Evolutionary conservation across 345 rosid genomes (phyloP).

Genomic region (Lepidium didymum): DNA sequence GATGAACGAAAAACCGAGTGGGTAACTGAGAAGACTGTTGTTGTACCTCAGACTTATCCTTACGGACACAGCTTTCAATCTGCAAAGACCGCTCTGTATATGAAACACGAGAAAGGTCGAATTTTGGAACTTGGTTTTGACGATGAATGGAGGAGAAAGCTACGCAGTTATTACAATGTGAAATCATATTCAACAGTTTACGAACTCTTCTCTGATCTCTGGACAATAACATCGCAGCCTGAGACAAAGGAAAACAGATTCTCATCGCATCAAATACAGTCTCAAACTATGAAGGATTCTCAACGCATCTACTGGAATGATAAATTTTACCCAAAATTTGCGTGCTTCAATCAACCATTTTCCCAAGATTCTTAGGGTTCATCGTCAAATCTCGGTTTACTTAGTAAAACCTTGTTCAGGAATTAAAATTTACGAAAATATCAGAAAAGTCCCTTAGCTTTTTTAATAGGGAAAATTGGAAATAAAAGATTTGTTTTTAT

Average conservation of each 20-base stretch:
- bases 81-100: slow-evolving; percentile 27
- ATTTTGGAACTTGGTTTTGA: slow-evolving; percentile 24
- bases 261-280: background rate
- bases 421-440: background rate
- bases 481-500: too few relatives aligned
- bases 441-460: background rate
- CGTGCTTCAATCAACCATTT: background rate
- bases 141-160: slow-evolving; percentile 21
- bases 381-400: background rate
- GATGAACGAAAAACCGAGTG: slow-evolving; percentile 19
- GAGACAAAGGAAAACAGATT: background rate
- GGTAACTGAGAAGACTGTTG: slow-evolving; percentile 24
- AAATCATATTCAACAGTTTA: slow-evolving; percentile 31
- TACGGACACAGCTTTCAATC: slow-evolving; percentile 19
- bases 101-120: slow-evolving; percentile 28
- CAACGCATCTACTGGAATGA: background rate
- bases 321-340: background rate
- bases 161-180: slow-evolving; percentile 21
- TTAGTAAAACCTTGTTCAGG: slow-evolving; percentile 1
- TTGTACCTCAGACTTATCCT: slow-evolving; percentile 9
- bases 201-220: slow-evolving; percentile 22
- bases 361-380: background rate
- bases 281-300: background rate
- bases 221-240: slow-evolving; percentile 34
- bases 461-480: background rate